Conservation (phyloP, 2,329 filamentous ascomycete species). For the Ceratocystis diversiconidia region DNA sequence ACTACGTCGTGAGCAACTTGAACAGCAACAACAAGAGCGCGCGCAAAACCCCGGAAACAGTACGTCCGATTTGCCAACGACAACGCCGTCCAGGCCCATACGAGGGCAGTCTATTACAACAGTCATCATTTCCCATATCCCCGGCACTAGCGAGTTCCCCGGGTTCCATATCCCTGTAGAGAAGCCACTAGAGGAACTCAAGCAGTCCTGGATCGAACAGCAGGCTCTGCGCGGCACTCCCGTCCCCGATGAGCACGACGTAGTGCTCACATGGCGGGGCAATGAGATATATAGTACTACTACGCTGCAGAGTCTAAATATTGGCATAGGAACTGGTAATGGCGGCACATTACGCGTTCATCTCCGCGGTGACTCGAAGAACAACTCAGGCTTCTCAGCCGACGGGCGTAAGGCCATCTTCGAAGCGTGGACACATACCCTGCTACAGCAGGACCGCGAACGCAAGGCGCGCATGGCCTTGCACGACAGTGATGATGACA, state of each 20-base stretch:
- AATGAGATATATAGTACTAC: slow-evolving; percentile 61
- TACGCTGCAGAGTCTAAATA: slow-evolving; percentile 53
- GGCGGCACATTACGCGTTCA: slow-evolving; percentile 27
- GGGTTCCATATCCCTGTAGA: slow-evolving; percentile 6
- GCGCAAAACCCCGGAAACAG: not conserved
- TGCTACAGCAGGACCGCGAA: slow-evolving; percentile 39
- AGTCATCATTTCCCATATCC: slow-evolving; percentile 40
- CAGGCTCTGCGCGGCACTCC: slow-evolving; percentile 37
- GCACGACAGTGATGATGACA: not conserved
- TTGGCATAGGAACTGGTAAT: slow-evolving; percentile 29
- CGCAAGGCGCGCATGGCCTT: slow-evolving; percentile 19
- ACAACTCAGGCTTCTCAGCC: slow-evolving; percentile 33
- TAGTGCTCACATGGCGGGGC: slow-evolving; percentile 70
- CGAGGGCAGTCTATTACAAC: not conserved
- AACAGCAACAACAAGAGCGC: not conserved
- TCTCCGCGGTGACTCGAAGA: slow-evolving; percentile 24
- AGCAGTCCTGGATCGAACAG: slow-evolving; percentile 52
- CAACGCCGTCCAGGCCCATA: not conserved
- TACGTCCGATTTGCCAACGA: not conserved
- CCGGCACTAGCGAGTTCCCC: slow-evolving; percentile 29
- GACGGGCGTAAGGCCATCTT: slow-evolving; percentile 52
- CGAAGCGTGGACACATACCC: slow-evolving; percentile 59
- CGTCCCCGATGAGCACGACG: slow-evolving; percentile 32
- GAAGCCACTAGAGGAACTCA: slow-evolving; percentile 30
- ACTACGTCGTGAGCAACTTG: not conserved